Evolutionary conservation across 1,284 basidiomycete genomes (phyloP), one percentile per base, ranked within the genome.

Genomic region (Cystobasidiaceae sp.): DNA sequence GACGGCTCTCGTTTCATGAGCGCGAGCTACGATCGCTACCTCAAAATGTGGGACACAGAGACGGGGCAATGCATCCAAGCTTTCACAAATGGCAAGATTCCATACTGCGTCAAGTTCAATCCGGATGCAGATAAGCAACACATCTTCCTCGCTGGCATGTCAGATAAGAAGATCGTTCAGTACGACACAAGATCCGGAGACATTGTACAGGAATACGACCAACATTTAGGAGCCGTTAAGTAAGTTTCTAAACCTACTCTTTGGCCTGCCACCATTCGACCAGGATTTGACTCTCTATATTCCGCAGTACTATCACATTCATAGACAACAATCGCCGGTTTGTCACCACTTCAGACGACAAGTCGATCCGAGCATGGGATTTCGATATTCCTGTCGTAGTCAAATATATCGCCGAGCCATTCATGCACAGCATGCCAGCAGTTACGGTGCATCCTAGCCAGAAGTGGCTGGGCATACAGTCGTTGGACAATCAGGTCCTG

Each of bases 31-130:
- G 96, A 99, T 77, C 86, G 92, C 57, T 88, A 92, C 75, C 91
- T 98, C 84, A 99, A 99, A 79, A 82, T 97, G 7, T 99, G 96
- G 96, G 93, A 99, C 74, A 97, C 96, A 19, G 96, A 99, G 79
- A 97, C 96, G 0, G 78, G 90, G 0, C 88, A 93, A 78, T 97
- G 94, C 79, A 79, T 97, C 67, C 89, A 93, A 76, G 89, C 93
- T 4, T 97, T 97, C 79, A 87, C 88, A 69, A 97, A 96, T 74
- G 93, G 93, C 68, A 97, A 97, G 79, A 91, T 93, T 19, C 91
- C 96, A 15, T 93, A 97, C 76, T 90, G 93, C 62, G 82, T 98
- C 58, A 86, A 86, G 63, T 98, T 97, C 81, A 89, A 98, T 77
- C 96, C 96, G 5, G 93, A 97, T 75, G 83, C 88, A 56, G 93